A percentile compares a stretch with the other conserved stretches of the same genome.
Evolutionary conservation across 2,329 filamentous ascomycete species (phyloP).

Genomic region (Fusarium decemcellulare): DNA sequence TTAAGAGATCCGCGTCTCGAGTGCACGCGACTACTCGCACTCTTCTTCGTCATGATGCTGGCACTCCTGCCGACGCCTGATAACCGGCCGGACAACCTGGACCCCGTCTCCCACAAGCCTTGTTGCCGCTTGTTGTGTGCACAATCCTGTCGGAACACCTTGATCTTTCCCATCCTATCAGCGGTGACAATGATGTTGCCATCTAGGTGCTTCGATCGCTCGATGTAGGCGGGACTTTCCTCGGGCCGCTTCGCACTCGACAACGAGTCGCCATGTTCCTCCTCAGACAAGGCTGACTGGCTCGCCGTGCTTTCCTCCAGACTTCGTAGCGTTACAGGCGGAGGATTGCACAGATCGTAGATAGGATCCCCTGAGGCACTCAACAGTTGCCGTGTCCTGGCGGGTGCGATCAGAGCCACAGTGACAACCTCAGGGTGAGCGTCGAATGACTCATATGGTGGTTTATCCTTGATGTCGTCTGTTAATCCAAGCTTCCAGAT

Average conservation of each 20-base stretch:
- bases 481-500: conserved; percentile 77
- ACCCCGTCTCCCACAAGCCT: conserved; percentile 84
- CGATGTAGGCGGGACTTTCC: conserved; percentile 82
- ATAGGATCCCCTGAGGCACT: conserved; percentile 89
- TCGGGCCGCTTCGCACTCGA: conserved; percentile 63
- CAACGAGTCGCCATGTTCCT: conserved; percentile 52
- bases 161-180: conserved; percentile 89
- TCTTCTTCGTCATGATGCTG: conserved; percentile 70
- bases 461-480: conserved; percentile 82
- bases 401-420: conserved; percentile 87
- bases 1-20: conserved; percentile 70
- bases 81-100: conserved; percentile 80
- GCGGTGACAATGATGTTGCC: conserved; percentile 95
- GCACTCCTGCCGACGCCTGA: conserved; percentile 70
- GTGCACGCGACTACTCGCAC: conserved; percentile 61
- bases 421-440: conserved; percentile 92
- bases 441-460: conserved; percentile 90
- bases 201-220: conserved; percentile 80
- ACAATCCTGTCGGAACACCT: conserved; percentile 96
- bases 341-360: conserved; percentile 97
- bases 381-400: conserved; percentile 81
- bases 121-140: conserved; percentile 83
- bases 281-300: conserved; percentile 56
- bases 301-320: conserved; percentile 72
- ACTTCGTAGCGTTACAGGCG: conserved; percentile 86